Base-by-base conservation (phyloP, 2,329 filamentous ascomycete genomes). In the Sporothrix curviconia region DNA sequence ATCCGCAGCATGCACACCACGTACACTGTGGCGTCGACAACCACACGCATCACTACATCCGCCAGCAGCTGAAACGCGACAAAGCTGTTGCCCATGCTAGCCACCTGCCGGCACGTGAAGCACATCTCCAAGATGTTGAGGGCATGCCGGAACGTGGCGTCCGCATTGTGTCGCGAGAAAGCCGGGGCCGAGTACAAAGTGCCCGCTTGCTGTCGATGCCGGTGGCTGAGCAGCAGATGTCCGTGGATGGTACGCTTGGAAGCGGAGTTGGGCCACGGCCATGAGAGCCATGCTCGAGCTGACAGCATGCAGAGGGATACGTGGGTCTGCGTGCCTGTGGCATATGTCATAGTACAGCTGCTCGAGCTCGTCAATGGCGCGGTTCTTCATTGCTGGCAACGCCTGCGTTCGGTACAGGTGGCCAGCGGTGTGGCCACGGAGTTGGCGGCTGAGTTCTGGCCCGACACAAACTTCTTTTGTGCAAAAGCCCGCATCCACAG, bases 1-100 rank as follows among this genome's bases (percentile, higher is more conserved):
- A 43, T 32, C 3, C 67, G 64, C 8, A 71, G 58, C 1, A 70
- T 67, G n/a, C 67, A 69, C 0, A 69, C 53, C 0, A 70, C 60
- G 7, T 68, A 70, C 7, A 71, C 66, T 19, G 64, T 66, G 0
- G 67, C 68, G 11, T 71, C 69, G n/a, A 70, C 57, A 4, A 68
- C 63, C 3, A 60, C 58, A 19, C 62, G 66, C 7, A 64, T 58
- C 1, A 65, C 66, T 24, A 68, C 47, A 11, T 71, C 66, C 1
- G 64, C 62, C 17, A 69, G 63, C 11, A 71, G 43, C 7, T 68
- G 68, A 3, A 64, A 62, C 0, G 66, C 66, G 6, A 68, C 69
- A 17, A 63, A 65, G 56, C 67, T 68, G 4, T 50, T 57, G 34
- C 58, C 59, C 7, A 66, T 47, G 0, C 61, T 63, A 0, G 55